Base-by-base conservation (phyloP, 441 rosid genomes). In the Codiaeum variegatum region DNA sequence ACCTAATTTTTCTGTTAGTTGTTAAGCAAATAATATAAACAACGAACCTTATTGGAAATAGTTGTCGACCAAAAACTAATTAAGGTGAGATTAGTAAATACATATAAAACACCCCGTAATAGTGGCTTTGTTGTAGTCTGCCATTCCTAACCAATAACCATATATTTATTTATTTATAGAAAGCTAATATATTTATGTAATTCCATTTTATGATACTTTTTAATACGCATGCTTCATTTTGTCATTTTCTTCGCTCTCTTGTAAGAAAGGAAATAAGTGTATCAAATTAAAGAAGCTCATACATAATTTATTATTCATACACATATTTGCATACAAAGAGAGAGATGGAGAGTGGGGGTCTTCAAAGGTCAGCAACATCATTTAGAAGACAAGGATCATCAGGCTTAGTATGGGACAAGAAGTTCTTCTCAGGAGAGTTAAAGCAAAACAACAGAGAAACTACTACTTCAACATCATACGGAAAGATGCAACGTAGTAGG, bases 361-460 rank as follows among this genome's bases (percentile, higher is more conserved):
- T 88, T 71, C 86, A 82, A 67, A 85, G 93, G 82, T 88, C 93
- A 31, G 83, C 72, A 29, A 79, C 80, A 40, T 84, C 91, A 5
- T 87, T 85, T 52, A 78, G 91, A 74, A 78, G 95, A 60, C 89
- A 89, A 73, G 92, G 92, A 59, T 88, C 88, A 12, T 83, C 85
- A 19, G 88, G 90, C 5, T 70, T 88, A 26, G 82, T 83, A 28
- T 88, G 93, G 88, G 92, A 91, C 59, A 96, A 90, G 76, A 84
- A 73, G 59, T 26, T 44, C 76, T 59, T 89, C 58, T 69, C 85
- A 24, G 86, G 84, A 21, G 94, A 90, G 73, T 77, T 86, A 1
- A 88, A 49, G 40, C 77, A 79, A 66, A 47, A 63, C 23, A 47
- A 63, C 23, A 66, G 71, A 5, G 75, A 70, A 58, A 70, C 62